These are phyloP conservation scores for Tephrocybe rancida DNA, from an alignment of 768 basidiomycete species.

Conservation along the genomic window DNA sequence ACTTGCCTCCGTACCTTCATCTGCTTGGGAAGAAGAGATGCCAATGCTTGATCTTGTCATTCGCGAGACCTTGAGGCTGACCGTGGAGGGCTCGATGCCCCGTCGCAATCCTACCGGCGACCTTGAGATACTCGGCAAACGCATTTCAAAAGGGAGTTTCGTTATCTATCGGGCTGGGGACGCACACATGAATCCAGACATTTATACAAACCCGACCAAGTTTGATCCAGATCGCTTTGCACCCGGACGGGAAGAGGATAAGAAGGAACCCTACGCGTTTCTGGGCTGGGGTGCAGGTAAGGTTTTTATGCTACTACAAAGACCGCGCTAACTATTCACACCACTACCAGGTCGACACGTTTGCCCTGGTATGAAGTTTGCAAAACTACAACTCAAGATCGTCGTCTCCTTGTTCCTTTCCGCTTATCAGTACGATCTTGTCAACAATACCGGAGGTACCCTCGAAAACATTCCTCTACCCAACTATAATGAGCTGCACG, in stretches of 20 bases:
- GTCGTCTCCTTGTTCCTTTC: constrained; percentile 35
- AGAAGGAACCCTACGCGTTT: constrained; percentile 30
- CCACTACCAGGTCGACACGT: constrained; percentile 34
- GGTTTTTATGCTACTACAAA: neutral
- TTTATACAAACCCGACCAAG: constrained; percentile 32
- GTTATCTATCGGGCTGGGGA: constrained; percentile 33
- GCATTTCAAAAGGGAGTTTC: constrained; percentile 31
- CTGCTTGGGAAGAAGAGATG: constrained; percentile 41
- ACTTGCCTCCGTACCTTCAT: constrained; percentile 32
- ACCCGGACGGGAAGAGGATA: constrained; percentile 34
- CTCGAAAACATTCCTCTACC: constrained; percentile 26
- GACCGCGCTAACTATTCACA: neutral
- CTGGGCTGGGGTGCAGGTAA: constrained; percentile 43
- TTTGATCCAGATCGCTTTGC: constrained; percentile 37
- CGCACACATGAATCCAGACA: constrained; percentile 32
- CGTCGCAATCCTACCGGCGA: constrained; percentile 35
- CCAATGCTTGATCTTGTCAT: constrained; percentile 35
- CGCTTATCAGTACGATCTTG: constrained; percentile 34
- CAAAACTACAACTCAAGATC: constrained; percentile 39
- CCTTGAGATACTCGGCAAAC: constrained; percentile 22
- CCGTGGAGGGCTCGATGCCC: constrained; percentile 26
- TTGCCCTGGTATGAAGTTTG: constrained; percentile 39
- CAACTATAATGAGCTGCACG: constrained; percentile 32
- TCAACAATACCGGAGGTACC: constrained; percentile 29
- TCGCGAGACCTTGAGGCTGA: constrained; percentile 40